These are phyloP conservation scores for Pleurotus salmoneostramineus DNA, from an alignment of 768 basidiomycete genomes.

Conservation along the genomic window DNA sequence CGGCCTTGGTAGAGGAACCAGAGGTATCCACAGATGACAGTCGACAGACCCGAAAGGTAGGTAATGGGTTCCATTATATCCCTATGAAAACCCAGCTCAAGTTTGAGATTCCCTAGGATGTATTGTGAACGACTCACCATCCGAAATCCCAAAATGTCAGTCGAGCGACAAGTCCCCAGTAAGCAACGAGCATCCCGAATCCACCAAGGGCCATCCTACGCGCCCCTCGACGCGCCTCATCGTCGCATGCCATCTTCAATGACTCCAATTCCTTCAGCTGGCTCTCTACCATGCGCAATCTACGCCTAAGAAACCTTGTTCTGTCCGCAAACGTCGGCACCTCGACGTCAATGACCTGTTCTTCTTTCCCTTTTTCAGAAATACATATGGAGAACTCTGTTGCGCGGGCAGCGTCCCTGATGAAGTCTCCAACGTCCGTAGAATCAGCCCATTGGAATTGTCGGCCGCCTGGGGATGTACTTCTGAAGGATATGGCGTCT, in stretches of 20 bases:
- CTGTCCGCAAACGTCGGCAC: conserved; percentile 64
- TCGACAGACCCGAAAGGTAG: conserved; percentile 59
- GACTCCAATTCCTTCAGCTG: conserved; percentile 47
- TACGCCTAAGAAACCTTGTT: conserved; percentile 51
- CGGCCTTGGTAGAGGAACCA: conserved; percentile 62
- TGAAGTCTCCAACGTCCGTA: conserved; percentile 64
- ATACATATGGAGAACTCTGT: conserved; percentile 50
- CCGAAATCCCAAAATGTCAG: conserved; percentile 62
- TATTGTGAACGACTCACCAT: conserved; percentile 27
- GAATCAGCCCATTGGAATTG: conserved; percentile 58
- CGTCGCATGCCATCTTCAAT: conserved; percentile 53
- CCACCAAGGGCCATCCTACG: conserved; percentile 54
- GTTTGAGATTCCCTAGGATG: neutral
- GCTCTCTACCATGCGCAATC: conserved; percentile 36
- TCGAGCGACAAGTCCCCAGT: conserved; percentile 64
- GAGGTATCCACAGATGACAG: conserved; percentile 57
- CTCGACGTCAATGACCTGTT: conserved; percentile 38
- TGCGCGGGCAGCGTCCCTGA: conserved; percentile 54
- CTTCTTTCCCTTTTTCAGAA: conserved; percentile 18
- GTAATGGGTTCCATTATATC: conserved; percentile 72
- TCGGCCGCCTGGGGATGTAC: conserved; percentile 24
- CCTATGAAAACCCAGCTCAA: conserved; percentile 26
- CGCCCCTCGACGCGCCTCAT: conserved; percentile 52
- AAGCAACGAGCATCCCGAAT: conserved; percentile 53
- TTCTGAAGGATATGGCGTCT: conserved; percentile 39